Conservation (phyloP, 2,329 filamentous ascomycete genomes). For the Fusarium tanahbumbuense region DNA sequence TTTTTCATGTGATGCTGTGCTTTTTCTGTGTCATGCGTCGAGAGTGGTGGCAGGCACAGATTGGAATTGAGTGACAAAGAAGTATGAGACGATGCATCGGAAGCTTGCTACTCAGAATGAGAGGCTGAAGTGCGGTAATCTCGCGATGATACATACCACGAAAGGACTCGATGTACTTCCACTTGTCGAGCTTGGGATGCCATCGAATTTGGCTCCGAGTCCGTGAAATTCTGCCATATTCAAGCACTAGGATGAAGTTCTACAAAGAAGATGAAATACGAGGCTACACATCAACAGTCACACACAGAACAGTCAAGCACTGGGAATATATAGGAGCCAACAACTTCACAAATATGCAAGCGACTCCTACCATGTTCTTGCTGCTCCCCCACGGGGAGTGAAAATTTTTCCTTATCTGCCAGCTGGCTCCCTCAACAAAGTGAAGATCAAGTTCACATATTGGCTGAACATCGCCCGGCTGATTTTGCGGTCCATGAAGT, state of each 20-base stretch:
- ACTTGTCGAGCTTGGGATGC: constrained; percentile 42
- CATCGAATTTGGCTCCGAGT: constrained; percentile 42
- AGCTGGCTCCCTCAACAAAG: constrained; percentile 31
- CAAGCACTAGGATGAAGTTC: too few relatives aligned
- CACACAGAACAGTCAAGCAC: neutral
- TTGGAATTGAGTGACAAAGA: constrained; percentile 42
- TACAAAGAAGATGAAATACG: neutral
- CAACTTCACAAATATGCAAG: constrained; percentile 4
- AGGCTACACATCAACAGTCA: neutral
- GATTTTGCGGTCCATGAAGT: constrained; percentile 1
- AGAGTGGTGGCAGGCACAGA: constrained; percentile 35
- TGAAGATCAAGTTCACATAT: constrained; percentile 18
- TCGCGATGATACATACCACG: constrained; percentile 30
- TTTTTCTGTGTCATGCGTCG: constrained; percentile 44
- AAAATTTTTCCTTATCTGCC: constrained; percentile 37
- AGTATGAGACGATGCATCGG: constrained; percentile 44
- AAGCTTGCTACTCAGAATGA: constrained; percentile 39
- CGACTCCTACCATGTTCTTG: neutral
- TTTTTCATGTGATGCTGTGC: constrained; percentile 45
- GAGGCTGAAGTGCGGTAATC: neutral
- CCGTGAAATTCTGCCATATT: constrained; percentile 41
- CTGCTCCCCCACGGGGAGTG: neutral
- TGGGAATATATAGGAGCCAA: constrained; percentile 20
- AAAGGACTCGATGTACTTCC: constrained; percentile 42
- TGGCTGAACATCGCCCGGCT: constrained; percentile 9